Percentiles rank a stretch among this genome's conserved stretches.
Evolutionary conservation across 176 grass and related monocot genomes (phyloP).

Genomic region (Oryza brachyantha): DNA sequence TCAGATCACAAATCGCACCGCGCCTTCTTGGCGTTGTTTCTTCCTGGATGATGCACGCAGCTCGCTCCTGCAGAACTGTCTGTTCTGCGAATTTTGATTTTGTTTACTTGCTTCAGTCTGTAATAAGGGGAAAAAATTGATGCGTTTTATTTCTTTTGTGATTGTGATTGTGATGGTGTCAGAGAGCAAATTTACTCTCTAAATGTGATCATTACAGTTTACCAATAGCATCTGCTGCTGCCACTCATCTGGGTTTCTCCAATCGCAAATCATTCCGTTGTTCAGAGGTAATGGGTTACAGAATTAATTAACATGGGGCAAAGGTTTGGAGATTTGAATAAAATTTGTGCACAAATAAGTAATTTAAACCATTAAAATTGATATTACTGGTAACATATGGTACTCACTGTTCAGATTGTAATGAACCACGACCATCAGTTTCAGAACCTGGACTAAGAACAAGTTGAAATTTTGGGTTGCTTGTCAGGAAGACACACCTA

Average conservation of each 20-base stretch:
- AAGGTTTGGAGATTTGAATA: no score
- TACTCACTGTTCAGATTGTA: no score
- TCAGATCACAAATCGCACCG: neutral
- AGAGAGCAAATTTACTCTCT: neutral
- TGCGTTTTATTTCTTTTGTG: neutral
- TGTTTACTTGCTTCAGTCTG: conserved; percentile 4
- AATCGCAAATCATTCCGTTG: neutral
- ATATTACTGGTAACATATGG: no score
- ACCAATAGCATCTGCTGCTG: neutral
- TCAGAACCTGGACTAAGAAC: no score
- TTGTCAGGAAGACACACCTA: no score
- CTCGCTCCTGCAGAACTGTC: conserved; percentile 47
- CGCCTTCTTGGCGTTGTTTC: neutral
- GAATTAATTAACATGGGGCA: no score
- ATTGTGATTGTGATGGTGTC: neutral
- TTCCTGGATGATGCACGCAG: neutral
- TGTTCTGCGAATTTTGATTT: conserved; percentile 63
- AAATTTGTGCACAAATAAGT: no score
- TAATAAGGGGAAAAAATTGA: conserved; percentile 6
- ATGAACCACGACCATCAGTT: no score
- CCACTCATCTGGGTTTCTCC: neutral
- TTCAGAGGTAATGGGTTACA: no score
- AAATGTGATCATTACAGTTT: neutral
- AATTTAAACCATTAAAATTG: no score
- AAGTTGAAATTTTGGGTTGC: no score